Evolutionary conservation across 2,329 filamentous ascomycete genomes (phyloP).

Genomic region (Apiospora koreana): DNA sequence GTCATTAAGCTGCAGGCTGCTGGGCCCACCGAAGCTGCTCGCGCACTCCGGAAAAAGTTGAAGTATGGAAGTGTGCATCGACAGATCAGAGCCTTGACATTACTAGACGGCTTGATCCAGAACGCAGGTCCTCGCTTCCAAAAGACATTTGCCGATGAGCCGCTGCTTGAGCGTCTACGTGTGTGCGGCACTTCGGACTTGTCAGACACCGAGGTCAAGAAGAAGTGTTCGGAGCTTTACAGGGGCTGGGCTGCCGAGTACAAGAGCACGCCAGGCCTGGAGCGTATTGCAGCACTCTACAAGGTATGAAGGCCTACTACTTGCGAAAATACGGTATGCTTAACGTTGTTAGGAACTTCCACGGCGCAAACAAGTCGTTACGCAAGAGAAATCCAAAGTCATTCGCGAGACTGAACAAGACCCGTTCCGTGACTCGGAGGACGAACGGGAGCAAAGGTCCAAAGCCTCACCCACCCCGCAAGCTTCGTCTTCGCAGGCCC

Average conservation of each 20-base stretch:
- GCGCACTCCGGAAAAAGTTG: constrained; percentile 95
- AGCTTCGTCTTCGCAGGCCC: constrained; percentile 32
- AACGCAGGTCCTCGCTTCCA: constrained; percentile 91
- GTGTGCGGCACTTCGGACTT: constrained; percentile 83
- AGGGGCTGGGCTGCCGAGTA: constrained; percentile 83
- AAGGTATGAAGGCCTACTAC: constrained; percentile 43
- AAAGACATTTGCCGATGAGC: constrained; percentile 84
- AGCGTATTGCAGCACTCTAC: constrained; percentile 78
- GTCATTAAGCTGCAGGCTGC: constrained; percentile 86
- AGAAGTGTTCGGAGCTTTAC: constrained; percentile 87
- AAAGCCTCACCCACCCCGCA: constrained; percentile 32
- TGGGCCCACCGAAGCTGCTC: constrained; percentile 84
- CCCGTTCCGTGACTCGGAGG: constrained; percentile 68
- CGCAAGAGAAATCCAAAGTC: constrained; percentile 79
- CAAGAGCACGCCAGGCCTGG: constrained; percentile 77
- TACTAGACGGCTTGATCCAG: constrained; percentile 91
- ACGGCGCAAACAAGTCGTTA: constrained; percentile 69
- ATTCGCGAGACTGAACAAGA: constrained; percentile 74
- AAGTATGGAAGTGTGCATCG: constrained; percentile 97
- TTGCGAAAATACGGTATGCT: background rate
- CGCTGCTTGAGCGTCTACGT: constrained; percentile 85
- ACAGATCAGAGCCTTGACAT: constrained; percentile 82
- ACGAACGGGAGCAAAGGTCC: constrained; percentile 47
- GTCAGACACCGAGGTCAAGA: constrained; percentile 81
- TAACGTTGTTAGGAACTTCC: constrained; percentile 54